These are phyloP conservation scores for Kurtzmaniella quercitrusa DNA, from an alignment of 1,139 yeast genomes.

Conservation along the genomic window DNA sequence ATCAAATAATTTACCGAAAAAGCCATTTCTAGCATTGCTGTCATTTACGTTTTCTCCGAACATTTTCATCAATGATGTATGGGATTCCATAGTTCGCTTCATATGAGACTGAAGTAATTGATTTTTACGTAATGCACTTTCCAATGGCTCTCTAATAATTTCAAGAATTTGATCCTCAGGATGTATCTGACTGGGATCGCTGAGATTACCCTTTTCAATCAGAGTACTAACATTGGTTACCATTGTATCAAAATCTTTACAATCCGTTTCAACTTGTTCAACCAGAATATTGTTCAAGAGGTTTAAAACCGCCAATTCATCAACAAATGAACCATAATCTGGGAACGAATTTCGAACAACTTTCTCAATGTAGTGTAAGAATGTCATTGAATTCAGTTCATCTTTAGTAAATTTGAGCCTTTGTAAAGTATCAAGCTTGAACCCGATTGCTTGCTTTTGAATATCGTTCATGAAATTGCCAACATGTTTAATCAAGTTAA, in stretches of 20 bases:
- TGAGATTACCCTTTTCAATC: conserved; percentile 66
- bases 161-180: conserved; percentile 68
- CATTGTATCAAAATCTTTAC: conserved; percentile 54
- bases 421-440: conserved; percentile 76
- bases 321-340: conserved; percentile 69
- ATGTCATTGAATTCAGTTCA: conserved; percentile 69
- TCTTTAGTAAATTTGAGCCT: conserved; percentile 85
- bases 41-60: conserved; percentile 81
- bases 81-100: conserved; percentile 48
- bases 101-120: conserved; percentile 53
- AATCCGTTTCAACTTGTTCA: conserved; percentile 72
- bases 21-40: conserved; percentile 33
- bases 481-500: conserved; percentile 74
- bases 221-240: conserved; percentile 55
- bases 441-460: conserved; percentile 78
- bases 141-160: conserved; percentile 44
- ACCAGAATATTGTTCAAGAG: conserved; percentile 66
- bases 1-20: conserved; percentile 33
- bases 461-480: conserved; percentile 93
- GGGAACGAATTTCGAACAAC: conserved; percentile 75
- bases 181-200: conserved; percentile 63
- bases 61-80: conserved; percentile 61
- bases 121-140: conserved; percentile 62
- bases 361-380: conserved; percentile 83
- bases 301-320: conserved; percentile 63